Evolutionary conservation across 75 land plant species (phyloP), one percentile per base, ranked within the genome.

Genomic region (Cunninghamia lanceolata): DNA sequence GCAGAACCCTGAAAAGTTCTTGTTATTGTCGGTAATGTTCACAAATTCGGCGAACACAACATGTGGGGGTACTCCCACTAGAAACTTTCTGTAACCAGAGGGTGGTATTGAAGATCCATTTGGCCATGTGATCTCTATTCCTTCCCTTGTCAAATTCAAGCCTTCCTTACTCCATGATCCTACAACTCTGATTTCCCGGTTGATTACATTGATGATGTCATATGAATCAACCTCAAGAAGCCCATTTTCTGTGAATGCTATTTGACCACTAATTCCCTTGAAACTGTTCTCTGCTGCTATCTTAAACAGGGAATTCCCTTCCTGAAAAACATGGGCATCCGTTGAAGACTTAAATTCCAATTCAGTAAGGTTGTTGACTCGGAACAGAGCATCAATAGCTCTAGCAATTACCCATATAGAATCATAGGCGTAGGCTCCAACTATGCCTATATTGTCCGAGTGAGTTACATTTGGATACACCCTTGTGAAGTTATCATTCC

Each of bases 11-110:
- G 13, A 16, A 42, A 84, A 84, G 10, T 75, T 70, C 3, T n/a
- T 68, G 28, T 47, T 75, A 77, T 85, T 52, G 35, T 17, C 5
- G 30, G 86, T 77, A 45, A 85, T 76, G n/a, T 84, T 86, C 17
- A 91, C 87, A 78, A 89, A 90, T 42, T 89, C 89, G 6, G 50
- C 80, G 56, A 85, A 91, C 28, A 90, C 91, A 40, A n/a, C 77
- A 85, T 89, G 86, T 5, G 79, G 52, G 5, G 93, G 93, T 36
- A 91, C 89, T 36, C 87, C 90, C 30, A 91, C 80, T 52, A 38
- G 77, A 25, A 91, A 59, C 45, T 71, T 81, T 73, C 83, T 82
- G 25, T 83, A 90, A 80, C 84, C 84, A 40, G 84, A 83, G 4
- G 92, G 92, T 84, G 15, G 90, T 87, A 81, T 81, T 53, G 50